Conservation (phyloP, 441 rosid species). For the Adansonia grandidieri region DNA sequence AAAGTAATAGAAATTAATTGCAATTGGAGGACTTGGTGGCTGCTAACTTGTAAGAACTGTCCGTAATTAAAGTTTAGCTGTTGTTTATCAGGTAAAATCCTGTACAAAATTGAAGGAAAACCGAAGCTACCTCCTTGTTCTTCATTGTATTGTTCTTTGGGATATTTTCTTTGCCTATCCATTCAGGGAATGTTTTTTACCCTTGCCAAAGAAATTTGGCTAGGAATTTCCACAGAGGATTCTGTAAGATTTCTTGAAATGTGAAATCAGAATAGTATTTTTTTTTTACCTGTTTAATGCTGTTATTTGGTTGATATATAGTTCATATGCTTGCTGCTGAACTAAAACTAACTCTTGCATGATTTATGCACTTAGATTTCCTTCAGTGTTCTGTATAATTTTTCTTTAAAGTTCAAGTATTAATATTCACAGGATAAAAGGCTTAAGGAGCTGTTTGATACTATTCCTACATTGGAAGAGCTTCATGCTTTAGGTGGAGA, state of each 20-base stretch:
- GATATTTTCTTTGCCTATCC: neutral
- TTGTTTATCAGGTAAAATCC: neutral
- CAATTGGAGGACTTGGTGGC: constrained; percentile 7
- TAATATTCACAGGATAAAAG: constrained; percentile 67
- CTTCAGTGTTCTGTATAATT: neutral
- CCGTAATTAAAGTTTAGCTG: neutral
- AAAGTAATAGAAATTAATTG: constrained; percentile 10
- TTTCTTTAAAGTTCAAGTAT: neutral
- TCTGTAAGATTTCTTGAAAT: constrained; percentile 17
- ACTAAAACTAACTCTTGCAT: neutral
- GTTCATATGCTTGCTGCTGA: neutral
- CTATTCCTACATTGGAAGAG: constrained; percentile 87
- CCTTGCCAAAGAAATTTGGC: neutral
- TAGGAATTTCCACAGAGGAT: neutral
- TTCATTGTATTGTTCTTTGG: neutral
- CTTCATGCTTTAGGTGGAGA: constrained; percentile 78
- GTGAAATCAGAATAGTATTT: neutral
- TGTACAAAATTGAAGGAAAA: neutral
- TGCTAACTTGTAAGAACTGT: neutral
- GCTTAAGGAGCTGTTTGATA: constrained; percentile 75
- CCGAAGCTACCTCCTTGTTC: neutral
- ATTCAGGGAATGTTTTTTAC: neutral
- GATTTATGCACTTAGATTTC: constrained; percentile 3
- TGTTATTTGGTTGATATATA: constrained; percentile 10
- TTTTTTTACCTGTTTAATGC: neutral